Base-by-base conservation (phyloP, 805 yeast genomes). In the Ogataea sp. region DNA sequence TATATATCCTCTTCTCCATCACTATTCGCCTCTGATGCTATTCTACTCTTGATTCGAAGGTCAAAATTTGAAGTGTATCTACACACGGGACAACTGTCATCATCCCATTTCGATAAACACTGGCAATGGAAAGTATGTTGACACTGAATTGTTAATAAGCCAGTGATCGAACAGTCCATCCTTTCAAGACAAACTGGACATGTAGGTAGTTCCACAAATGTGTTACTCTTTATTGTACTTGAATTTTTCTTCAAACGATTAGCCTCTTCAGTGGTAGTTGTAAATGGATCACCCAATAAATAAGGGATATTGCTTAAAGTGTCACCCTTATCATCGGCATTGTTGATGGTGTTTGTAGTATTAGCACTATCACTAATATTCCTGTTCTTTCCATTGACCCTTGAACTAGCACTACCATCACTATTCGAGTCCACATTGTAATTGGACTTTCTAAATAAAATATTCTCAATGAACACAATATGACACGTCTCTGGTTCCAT, bases 151-250 rank as follows among this genome's bases (percentile, higher is more conserved):
- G 96, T 89, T 6, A 87, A 62, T 10, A 88, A 65, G 0, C 97
- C 97, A 0, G 95, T 78, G 4, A 83, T 66, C 18, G 73, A 75
- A 1, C 88, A 68, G 53, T 88, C 97, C 81, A 88, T 79, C 43
- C 94, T 66, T 50, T 88, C 97, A 15, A 88, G 64, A 53, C 97
- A 88, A 0, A 88, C 96, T 0, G 96, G 96, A 53, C 97, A 88
- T 1, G 93, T 83, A 1, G 97, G 96, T 24, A 88, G 65, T 55
- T 88, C 96, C 2, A 30, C n/a, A 4, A 30, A 11, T 9, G 8
- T 26, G 7, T 23, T 23, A 23, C 53, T 23, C 26, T 23, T 40
- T 7, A 36, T 24, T 48, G 46, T 9, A 38, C 37, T 11, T 38
- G 10, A 15, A 7, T 23, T 23, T 23, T 23, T 23, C 26, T 23